Conservation (phyloP, 2,329 filamentous ascomycete genomes). For the Pyrenophora graminea region DNA sequence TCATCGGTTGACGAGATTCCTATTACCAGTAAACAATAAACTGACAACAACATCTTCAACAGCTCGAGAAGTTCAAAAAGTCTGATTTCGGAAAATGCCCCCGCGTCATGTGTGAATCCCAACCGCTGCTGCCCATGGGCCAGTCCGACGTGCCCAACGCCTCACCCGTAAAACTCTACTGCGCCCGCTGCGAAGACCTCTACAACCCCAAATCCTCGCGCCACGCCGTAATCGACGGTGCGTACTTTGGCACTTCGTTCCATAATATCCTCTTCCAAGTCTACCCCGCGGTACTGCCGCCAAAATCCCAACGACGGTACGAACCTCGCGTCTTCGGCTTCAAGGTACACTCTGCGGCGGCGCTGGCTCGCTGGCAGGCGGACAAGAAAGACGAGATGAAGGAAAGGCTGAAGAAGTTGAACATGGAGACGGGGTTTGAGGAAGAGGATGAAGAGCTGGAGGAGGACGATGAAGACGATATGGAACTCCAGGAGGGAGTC, state of each 20-base stretch:
- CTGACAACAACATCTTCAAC: slow-evolving; percentile 18
- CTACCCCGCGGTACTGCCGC: slow-evolving; percentile 85
- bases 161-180: slow-evolving; percentile 96
- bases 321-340: slow-evolving; percentile 92
- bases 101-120: slow-evolving; percentile 89
- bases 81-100: slow-evolving; percentile 98
- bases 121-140: slow-evolving; percentile 93
- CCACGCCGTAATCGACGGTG: slow-evolving; percentile 92
- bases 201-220: slow-evolving; percentile 99
- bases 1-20: background rate
- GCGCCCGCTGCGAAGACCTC: slow-evolving; percentile 93
- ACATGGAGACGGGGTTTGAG: slow-evolving; percentile 78
- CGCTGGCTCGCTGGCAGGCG: slow-evolving; percentile 90
- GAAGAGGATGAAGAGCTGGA: slow-evolving; percentile 66
- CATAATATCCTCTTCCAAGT: slow-evolving; percentile 99
- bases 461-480: slow-evolving; percentile 58
- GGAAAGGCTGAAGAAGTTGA: slow-evolving; percentile 68
- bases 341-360: slow-evolving; percentile 87
- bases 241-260: slow-evolving; percentile 97
- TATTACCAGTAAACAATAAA: background rate
- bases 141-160: slow-evolving; percentile 85
- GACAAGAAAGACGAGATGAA: slow-evolving; percentile 80
- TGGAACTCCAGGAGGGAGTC: slow-evolving; percentile 37
- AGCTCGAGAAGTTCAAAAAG: slow-evolving; percentile 99
- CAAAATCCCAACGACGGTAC: slow-evolving; percentile 84